Evolutionary conservation across 2,329 filamentous ascomycete species (phyloP), one percentile per base, ranked within the genome.

Genomic region (Epichloe glyceriae): DNA sequence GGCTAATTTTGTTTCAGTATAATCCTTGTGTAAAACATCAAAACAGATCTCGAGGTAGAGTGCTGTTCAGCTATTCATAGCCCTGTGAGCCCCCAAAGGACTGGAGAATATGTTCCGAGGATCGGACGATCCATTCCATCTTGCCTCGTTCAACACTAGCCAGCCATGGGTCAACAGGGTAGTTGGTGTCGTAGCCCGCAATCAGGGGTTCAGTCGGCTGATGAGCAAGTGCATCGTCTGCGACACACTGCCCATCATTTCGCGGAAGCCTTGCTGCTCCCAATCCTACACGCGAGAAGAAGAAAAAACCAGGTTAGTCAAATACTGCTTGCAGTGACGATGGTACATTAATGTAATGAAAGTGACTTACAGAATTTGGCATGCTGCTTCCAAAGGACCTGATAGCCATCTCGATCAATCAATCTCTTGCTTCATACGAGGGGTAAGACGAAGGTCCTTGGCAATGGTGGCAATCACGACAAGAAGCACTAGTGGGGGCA

Each of bases 381-480:
- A 79, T 60, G 46, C 70, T 70, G 49, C 69, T 67, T 51, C 72
- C 69, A 56, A 83, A 74, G 30, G 73, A 70, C 40, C 71, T 66
- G n/a, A 84, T 67, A 39, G 81, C 74, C 58, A 75, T 71, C 60
- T 83, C 79, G 40, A 83, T 70, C 80, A 81, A 20, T 68, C 69
- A 49, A 83, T 66, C 62, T 79, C 79, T 59, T 79, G 72, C 46
- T 73, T 70, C 48, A 83, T 65, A 44, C 73, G 67, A 11, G 71
- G 67, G 40, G 74, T 75, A 4, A 71, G 68, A 52, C 73, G 72
- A 44, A 85, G 66, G 42, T 80, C 72, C 58, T 79, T 73, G 37
- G 78, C 78, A 50, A 85, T 73, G 7, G 80, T 82, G 22, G 81
- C 79, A 50, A 80, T 80, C 39, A 84, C 76, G 1, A 82, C 83